phyloP scores from a whole-genome alignment of 2,329 filamentous ascomycete genomes.

The Westerdykella aurantiaca region DNA sequence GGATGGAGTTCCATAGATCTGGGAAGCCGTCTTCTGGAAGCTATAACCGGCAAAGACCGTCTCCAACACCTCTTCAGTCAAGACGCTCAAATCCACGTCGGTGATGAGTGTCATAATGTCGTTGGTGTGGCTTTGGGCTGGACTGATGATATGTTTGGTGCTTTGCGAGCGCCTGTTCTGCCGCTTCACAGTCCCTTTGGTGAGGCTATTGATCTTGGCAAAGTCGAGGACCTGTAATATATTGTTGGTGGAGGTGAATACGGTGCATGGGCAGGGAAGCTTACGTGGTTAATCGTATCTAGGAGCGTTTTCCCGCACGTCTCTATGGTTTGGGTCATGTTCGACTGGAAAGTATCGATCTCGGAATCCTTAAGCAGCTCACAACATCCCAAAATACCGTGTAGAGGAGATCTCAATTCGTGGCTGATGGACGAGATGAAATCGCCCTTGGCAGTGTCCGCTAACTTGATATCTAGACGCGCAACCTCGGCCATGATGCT shows the following conservation, averaged over 20 bases:
- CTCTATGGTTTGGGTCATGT: slow-evolving; percentile 33
- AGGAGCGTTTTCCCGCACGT: slow-evolving; percentile 37
- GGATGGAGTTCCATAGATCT: slow-evolving; percentile 15
- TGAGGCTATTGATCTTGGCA: slow-evolving; percentile 36
- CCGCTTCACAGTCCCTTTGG: slow-evolving; percentile 24
- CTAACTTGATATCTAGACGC: slow-evolving; percentile 34
- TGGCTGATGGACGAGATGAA: slow-evolving; percentile 57
- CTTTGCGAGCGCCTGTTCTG: slow-evolving; percentile 27
- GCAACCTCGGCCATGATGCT: slow-evolving; percentile 38
- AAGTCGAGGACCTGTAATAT: slow-evolving; percentile 35
- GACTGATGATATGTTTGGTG: slow-evolving; percentile 25
- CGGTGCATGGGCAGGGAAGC: slow-evolving; percentile 1
- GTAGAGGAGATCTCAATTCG: slow-evolving; percentile 56
- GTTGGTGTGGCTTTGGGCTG: slow-evolving; percentile 27
- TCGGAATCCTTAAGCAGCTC: slow-evolving; percentile 31
- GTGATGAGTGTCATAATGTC: slow-evolving; percentile 32
- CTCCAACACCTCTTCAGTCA: slow-evolving; percentile 35
- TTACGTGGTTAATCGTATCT: slow-evolving; percentile 40
- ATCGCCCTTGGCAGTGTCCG: slow-evolving; percentile 49
- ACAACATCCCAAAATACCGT: slow-evolving; percentile 51
- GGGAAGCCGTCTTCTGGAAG: slow-evolving; percentile 28
- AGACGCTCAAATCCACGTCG: slow-evolving; percentile 30
- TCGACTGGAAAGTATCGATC: slow-evolving; percentile 38
- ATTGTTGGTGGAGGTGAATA: not conserved
- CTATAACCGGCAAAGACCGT: slow-evolving; percentile 35